A percentile compares a stretch with the other conserved stretches of the same genome.
Evolutionary conservation across 2,329 filamentous ascomycete genomes (phyloP).

Genomic region (Ophiocordyceps camponoti-leonardi): DNA sequence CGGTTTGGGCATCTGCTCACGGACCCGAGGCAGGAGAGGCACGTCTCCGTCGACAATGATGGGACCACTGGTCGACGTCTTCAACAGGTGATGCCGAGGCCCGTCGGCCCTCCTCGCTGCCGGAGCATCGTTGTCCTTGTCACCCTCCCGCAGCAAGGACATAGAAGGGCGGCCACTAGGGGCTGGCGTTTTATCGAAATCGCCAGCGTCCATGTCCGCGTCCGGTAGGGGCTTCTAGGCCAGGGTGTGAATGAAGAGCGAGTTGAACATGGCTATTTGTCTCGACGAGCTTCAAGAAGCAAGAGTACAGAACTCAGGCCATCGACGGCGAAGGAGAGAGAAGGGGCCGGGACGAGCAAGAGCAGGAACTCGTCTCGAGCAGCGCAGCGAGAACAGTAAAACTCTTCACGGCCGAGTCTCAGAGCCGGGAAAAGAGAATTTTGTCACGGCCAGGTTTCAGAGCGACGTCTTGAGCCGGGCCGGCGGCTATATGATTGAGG

Average conservation of each 20-base stretch:
- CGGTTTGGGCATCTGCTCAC: not conserved
- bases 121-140: not conserved
- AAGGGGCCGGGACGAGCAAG: too few species aligned
- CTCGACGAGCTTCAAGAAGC: too few species aligned
- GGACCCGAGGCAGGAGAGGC: constrained; percentile 2
- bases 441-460: not conserved
- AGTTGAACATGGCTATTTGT: constrained; percentile 4
- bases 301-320: not conserved
- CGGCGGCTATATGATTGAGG: not conserved
- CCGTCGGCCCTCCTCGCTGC: constrained; percentile 1
- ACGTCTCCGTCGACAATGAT: constrained; percentile 7
- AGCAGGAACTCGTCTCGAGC: not conserved
- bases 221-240: constrained; percentile 6
- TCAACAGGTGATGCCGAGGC: constrained; percentile 9
- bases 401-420: not conserved
- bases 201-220: constrained; percentile 7
- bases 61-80: constrained; percentile 6
- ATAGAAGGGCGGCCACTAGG: constrained; percentile 13
- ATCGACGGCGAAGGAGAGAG: not conserved
- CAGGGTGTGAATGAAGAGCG: constrained; percentile 7
- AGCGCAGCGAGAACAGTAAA: not conserved
- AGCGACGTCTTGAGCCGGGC: not conserved
- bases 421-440: not conserved
- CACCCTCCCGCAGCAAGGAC: constrained; percentile 5
- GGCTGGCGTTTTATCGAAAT: constrained; percentile 16